Evolutionary conservation across 192 early-diverging fungal species (phyloP).

Genomic region (Obelidium mucronatum): DNA sequence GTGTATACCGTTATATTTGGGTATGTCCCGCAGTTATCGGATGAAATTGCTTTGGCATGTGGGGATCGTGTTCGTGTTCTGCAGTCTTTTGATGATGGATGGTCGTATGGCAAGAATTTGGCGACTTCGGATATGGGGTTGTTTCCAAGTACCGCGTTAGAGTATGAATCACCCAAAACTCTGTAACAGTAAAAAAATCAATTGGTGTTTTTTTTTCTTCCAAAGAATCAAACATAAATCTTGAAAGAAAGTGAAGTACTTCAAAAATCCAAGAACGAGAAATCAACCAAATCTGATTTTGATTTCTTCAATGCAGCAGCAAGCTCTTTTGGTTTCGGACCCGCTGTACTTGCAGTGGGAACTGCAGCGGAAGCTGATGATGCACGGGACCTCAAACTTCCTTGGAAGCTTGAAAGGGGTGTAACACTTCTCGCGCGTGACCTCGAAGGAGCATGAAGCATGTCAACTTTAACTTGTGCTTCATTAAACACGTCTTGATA

Average conservation of each 20-base stretch:
- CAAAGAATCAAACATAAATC: too few relatives aligned
- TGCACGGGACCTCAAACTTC: neutral
- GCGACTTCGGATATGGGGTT: neutral
- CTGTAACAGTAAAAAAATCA: too few relatives aligned
- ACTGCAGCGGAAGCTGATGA: neutral
- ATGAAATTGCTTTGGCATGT: neutral
- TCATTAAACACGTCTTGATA: neutral
- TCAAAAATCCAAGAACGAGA: too few relatives aligned
- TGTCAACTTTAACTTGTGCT: neutral
- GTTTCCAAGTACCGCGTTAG: neutral
- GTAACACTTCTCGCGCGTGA: neutral
- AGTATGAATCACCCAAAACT: too few relatives aligned
- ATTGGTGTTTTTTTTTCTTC: too few relatives aligned
- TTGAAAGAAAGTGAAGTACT: too few relatives aligned
- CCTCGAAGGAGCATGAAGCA: neutral
- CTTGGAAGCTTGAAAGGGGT: slow-evolving; percentile 16
- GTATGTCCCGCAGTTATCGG: slow-evolving; percentile 4
- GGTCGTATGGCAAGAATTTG: neutral
- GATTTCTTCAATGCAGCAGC: neutral
- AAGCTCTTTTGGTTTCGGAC: too few relatives aligned
- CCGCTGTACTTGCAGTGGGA: neutral
- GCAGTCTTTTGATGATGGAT: slow-evolving; percentile 16
- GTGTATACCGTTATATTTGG: neutral
- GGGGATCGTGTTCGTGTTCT: neutral
- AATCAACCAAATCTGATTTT: neutral